Conservation (phyloP, 2,329 filamentous ascomycete species). For the Balansia obtecta region DNA sequence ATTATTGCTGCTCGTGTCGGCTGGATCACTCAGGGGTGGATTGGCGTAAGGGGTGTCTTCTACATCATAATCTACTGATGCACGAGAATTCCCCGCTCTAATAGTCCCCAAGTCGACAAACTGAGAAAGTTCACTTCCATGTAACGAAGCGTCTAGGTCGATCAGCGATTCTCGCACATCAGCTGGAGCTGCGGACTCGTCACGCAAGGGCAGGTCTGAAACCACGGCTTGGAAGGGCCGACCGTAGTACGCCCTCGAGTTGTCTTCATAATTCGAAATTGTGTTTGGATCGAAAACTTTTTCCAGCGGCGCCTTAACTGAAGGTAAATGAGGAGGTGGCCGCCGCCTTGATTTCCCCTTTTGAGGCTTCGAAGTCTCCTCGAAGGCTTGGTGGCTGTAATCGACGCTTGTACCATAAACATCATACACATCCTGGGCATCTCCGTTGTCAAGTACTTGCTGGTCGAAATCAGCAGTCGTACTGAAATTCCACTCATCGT, state of each 20-base stretch:
- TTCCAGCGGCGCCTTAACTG: conserved; percentile 46
- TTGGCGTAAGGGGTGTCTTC: conserved; percentile 32
- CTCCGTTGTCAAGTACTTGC: conserved; percentile 38
- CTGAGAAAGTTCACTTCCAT: conserved; percentile 40
- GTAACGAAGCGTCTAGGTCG: conserved; percentile 48
- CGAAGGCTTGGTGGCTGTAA: conserved; percentile 31
- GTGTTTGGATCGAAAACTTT: conserved; percentile 57
- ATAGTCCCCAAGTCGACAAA: conserved; percentile 53
- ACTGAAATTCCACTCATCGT: conserved; percentile 57
- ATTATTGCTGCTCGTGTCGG: conserved; percentile 36
- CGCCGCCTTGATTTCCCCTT: conserved; percentile 42
- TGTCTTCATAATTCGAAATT: conserved; percentile 51
- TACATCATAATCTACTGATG: conserved; percentile 36
- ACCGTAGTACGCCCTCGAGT: conserved; percentile 49
- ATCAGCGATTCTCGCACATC: conserved; percentile 51
- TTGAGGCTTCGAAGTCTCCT: conserved; percentile 38
- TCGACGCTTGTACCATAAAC: conserved; percentile 48
- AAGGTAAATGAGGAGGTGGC: conserved; percentile 45
- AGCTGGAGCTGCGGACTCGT: conserved; percentile 37
- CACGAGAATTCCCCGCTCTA: conserved; percentile 32
- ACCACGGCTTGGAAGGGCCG: conserved; percentile 25
- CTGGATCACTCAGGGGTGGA: conserved; percentile 45
- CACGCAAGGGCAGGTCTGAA: conserved; percentile 47
- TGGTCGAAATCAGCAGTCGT: conserved; percentile 53
- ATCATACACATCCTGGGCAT: conserved; percentile 47